Base-by-base conservation (phyloP, 345 rosid species). In the Kernera saxatilis region DNA sequence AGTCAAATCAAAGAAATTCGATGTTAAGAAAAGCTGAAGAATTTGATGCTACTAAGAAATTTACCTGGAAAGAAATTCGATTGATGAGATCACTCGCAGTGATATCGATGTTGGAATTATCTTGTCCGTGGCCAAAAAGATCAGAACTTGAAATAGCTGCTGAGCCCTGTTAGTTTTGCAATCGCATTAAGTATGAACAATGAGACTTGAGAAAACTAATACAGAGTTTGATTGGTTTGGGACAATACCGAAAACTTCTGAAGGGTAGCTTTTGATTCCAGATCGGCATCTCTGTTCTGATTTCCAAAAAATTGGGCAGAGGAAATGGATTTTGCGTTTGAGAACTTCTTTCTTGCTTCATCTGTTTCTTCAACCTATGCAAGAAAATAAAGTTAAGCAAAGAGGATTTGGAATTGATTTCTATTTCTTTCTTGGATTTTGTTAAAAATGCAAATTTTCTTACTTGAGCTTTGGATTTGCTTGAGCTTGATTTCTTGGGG, bases 301-400 rank as follows among this genome's bases (percentile, higher is more conserved):
- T 88, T 88, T 43, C 96, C 96, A 52, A 90, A 95, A 69, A 9
- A 95, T 65, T 95, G 99, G n/a, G 97, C 84, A 8, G 99, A 95
- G 48, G 99, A 95, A 65, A 95, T 95, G 5, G 99, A 87, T 68
- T 95, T 95, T 18, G 99, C 99, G 71, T 88, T 92, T 32, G 96
- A 77, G 80, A 90, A 95, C 83, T 92, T 95, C 84, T 84, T 92
- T 81, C 97, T 85, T 39, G 99, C 99, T 79, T 95, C 98, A 81
- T 95, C 98, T 17, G 88, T 78, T 80, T 95, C 99, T 72, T 88
- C 85, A 73, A 87, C 80, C 97, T 95, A 62, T 64, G 26, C 10
- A 58, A 68, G 6, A 10, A 39, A 1, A 2, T 1, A n/a, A n/a
- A 39, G 53, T 58, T 23, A 21, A 21, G 25, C 10, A 26, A 48